Evolutionary conservation across 1,139 yeast species (phyloP), one percentile per base, ranked within the genome.

Genomic region (Yamadazyma conglobata): DNA sequence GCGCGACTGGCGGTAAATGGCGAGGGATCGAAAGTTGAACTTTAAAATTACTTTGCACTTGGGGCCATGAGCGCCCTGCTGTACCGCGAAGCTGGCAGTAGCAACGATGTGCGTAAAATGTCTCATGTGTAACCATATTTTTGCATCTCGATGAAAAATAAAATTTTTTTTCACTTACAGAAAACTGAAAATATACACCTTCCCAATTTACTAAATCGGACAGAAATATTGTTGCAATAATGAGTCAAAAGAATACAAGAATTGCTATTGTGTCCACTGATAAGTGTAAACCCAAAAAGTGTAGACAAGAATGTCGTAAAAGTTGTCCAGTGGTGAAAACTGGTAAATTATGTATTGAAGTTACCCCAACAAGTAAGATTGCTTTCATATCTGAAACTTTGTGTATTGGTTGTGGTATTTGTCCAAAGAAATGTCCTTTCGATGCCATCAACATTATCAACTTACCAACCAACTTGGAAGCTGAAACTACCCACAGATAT

Each of bases 381-480:
- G 95, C 97, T 15, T 91, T 89, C 58, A 86, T 91, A 41, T 86
- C 96, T n/a, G 98, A 91, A 60, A 85, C 70, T 25, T 70, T 91
- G 56, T 91, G 98, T 75, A 91, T 91, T 52, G 98, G 98, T 58
- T 91, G 98, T 71, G 98, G 98, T 88, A 91, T 91, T 51, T 91
- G 98, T 73, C 95, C 88, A 31, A 91, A 91, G 62, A 91, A 88
- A 59, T 91, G 98, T 65, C 98, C 98, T 17, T 91, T 91, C 55
- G 95, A 89, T 51, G 98, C 98, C 45, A 89, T 91, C 50, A 83
- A 77, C 54, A 89, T 91, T 57, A 91, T 91, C 67, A 91, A 91
- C 55, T 72, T 91, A 58, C 98, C 98, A 43, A 91, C 98, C 23
- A 88, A 91, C 58, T 73, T 91, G 58, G 97, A 89, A 31, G 68